Conservation (phyloP, 1,284 basidiomycete species). For the Melampsora americana region DNA sequence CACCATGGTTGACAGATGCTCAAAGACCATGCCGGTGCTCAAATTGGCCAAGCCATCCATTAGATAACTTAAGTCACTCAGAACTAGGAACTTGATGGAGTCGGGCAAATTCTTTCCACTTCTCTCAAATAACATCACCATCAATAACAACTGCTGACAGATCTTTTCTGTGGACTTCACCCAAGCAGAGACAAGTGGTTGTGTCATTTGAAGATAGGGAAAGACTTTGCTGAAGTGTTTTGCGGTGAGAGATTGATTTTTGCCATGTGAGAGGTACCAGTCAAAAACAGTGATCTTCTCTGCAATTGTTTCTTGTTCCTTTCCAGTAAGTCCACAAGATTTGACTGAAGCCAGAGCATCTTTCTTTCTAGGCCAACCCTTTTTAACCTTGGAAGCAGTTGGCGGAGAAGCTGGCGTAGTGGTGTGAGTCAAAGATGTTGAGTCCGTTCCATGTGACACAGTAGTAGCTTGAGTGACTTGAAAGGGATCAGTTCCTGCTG, state of each 20-base stretch:
- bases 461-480: too few species aligned
- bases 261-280: not conserved
- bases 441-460: too few species aligned
- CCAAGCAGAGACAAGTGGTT: conserved; percentile 2
- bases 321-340: too few species aligned
- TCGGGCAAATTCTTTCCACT: not conserved
- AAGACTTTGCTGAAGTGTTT: conserved; percentile 6
- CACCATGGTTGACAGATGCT: not conserved
- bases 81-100: not conserved
- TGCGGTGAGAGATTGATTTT: conserved; percentile 3
- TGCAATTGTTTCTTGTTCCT: not conserved
- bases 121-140: not conserved
- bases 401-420: too few species aligned
- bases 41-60: not conserved
- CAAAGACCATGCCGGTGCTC: not conserved
- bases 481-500: too few species aligned
- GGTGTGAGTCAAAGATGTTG: too few species aligned
- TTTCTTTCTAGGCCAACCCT: too few species aligned
- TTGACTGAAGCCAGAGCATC: too few species aligned
- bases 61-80: not conserved
- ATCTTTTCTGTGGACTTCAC: not conserved
- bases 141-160: not conserved
- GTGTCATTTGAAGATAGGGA: not conserved
- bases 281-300: not conserved
- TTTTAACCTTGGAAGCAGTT: too few species aligned